Evolutionary conservation across 2,329 filamentous ascomycete species (phyloP).

Genomic region (Hyphodiscus sp.): DNA sequence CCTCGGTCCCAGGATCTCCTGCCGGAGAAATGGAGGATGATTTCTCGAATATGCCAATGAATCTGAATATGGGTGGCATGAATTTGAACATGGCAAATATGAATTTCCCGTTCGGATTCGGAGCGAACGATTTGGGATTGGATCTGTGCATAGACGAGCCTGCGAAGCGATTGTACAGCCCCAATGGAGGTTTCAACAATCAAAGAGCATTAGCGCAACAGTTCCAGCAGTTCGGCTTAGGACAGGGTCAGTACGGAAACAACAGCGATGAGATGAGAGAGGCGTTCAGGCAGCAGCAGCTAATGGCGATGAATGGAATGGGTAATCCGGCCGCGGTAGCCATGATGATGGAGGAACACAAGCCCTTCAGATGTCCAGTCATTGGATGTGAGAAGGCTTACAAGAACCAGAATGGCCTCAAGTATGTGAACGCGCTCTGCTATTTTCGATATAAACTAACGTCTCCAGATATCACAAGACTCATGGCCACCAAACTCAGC

Average conservation of each 20-base stretch:
- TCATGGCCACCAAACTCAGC: constrained; percentile 94
- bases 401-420: constrained; percentile 98
- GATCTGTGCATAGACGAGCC: constrained; percentile 80
- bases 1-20: constrained; percentile 63
- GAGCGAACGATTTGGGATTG: constrained; percentile 44
- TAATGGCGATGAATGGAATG: constrained; percentile 36
- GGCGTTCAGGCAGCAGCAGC: constrained; percentile 52
- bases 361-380: constrained; percentile 95
- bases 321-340: constrained; percentile 16
- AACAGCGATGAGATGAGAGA: constrained; percentile 60
- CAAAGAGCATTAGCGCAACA: constrained; percentile 62
- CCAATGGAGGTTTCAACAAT: constrained; percentile 64
- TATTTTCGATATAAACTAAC: constrained; percentile 10
- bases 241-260: constrained; percentile 55
- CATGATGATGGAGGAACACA: constrained; percentile 72
- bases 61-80: constrained; percentile 53
- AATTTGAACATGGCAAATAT: constrained; percentile 45
- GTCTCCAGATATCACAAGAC: constrained; percentile 57
- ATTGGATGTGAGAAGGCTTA: constrained; percentile 99
- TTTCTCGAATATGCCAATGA: constrained; percentile 55
- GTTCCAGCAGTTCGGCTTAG: constrained; percentile 66
- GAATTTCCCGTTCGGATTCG: constrained; percentile 29
- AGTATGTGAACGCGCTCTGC: constrained; percentile 50
- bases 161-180: constrained; percentile 86
- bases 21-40: constrained; percentile 72